phyloP scores from a whole-genome alignment of 345 rosid genomes.

The Salix viminalis region DNA sequence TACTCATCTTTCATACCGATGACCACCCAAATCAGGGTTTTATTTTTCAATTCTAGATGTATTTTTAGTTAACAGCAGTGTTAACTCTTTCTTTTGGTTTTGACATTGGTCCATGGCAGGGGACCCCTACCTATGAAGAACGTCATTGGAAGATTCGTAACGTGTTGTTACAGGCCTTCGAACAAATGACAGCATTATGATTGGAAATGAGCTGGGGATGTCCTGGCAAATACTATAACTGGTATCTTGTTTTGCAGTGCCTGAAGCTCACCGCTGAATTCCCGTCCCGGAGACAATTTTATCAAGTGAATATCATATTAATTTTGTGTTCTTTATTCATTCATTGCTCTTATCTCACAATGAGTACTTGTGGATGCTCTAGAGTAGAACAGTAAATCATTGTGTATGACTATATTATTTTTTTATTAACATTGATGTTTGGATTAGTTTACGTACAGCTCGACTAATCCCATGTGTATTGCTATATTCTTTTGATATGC shows the following conservation, averaged over 20 bases:
- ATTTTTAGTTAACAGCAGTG: neutral
- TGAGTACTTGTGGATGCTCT: neutral
- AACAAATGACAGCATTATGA: neutral
- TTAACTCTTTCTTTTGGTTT: neutral
- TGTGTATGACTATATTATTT: no score
- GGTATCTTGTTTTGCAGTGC: neutral
- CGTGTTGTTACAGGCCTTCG: constrained; percentile 20
- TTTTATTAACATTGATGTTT: no score
- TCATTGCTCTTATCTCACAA: neutral
- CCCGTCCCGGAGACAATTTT: neutral
- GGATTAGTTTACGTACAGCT: no score
- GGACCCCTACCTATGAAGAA: constrained; percentile 20
- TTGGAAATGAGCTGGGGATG: neutral
- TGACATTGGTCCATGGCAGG: constrained; percentile 6
- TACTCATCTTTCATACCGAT: neutral
- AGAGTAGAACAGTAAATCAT: neutral
- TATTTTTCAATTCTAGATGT: neutral
- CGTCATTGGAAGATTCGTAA: constrained; percentile 20
- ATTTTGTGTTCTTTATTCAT: neutral
- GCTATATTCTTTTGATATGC: neutral
- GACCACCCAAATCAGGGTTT: neutral
- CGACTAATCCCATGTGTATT: no score
- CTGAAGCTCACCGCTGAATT: neutral
- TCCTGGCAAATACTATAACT: neutral
- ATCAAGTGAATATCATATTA: neutral